Base-by-base conservation (phyloP, 371 early-diverging fungal species). In the Saksenaea oblongispora region DNA sequence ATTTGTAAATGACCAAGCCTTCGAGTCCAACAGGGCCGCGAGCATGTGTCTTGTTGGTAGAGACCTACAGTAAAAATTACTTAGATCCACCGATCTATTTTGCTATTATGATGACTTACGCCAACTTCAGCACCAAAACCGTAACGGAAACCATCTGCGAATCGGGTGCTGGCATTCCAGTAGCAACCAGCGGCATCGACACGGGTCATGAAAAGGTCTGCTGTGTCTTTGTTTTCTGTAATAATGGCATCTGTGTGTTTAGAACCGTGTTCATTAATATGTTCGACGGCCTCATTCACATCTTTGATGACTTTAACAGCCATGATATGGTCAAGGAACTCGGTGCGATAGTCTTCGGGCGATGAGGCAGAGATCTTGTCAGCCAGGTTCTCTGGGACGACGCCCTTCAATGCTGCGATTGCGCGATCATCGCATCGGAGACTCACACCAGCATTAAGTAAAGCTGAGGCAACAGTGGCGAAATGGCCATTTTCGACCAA, bases 101-200 rank as follows among this genome's bases (percentile, higher is more conserved):
- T 66, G 22, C 18, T 54, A 2, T 18, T 24, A 34, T 18, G 0
- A 17, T 11, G 17, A 66, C 75, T 71, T 68, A 92, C 95, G 35
- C 98, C 98, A 53, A 98, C 94, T 80, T 97, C 98, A 1, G 97
- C 93, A 35, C 98, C 97, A 76, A 97, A 97, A 7, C 97, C 97
- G 75, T 96, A 98, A 51, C 98, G 86, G 89, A 97, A 98, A 4
- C 98, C 98, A 74, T 98, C 98, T 26, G 98, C 95, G 76, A 98
- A 97, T 22, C 98, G 84, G 17, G 97, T 96, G 65, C 90, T 89
- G 1, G 96, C 96, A 71, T 98, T 98, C 95, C 95, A 95, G 76
- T 91, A 98, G 37, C 95, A 96, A 17, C 97, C 97, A 14, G 97
- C 97, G n/a, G 96, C 91, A 75, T 97, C 98, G 1, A 98, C 96